Evolutionary conservation across 257 asterid genomes (phyloP).

Genomic region (Plectranthus barbatus): DNA sequence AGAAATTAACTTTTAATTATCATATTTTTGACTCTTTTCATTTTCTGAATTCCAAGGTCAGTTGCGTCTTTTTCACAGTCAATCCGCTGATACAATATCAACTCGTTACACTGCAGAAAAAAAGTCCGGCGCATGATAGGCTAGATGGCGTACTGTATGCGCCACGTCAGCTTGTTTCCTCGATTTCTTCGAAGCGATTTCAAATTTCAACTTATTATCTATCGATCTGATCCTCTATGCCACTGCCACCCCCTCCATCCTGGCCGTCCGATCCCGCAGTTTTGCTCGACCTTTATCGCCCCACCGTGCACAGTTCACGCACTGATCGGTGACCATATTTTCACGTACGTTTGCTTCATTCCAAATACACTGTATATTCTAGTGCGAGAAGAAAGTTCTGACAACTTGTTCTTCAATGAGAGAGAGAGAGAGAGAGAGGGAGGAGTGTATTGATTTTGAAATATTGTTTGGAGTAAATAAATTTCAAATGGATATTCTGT

Average conservation of each 20-base stretch:
- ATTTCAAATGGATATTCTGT: not conserved
- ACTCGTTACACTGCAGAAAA: slow-evolving; percentile 21
- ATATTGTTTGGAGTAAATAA: slow-evolving; percentile 14
- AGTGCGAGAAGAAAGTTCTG: slow-evolving; percentile 33
- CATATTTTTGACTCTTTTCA: no score
- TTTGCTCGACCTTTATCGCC: slow-evolving; percentile 2
- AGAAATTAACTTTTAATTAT: no score
- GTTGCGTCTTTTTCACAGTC: no score
- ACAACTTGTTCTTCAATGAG: slow-evolving; percentile 27
- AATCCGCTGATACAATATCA: not conserved
- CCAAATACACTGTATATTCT: slow-evolving; percentile 4
- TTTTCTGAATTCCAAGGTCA: no score
- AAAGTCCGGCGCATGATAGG: slow-evolving; percentile 12
- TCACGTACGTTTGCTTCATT: not conserved
- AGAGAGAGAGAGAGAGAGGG: slow-evolving; percentile 22
- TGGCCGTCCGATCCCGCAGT: slow-evolving; percentile 29
- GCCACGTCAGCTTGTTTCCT: slow-evolving; percentile 28
- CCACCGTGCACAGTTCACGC: no score
- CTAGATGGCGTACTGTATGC: slow-evolving; percentile 22
- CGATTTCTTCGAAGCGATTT: slow-evolving; percentile 23
- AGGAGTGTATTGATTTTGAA: slow-evolving; percentile 38
- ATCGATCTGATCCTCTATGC: slow-evolving; percentile 55
- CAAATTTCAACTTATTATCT: slow-evolving; percentile 33
- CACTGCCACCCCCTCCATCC: slow-evolving; percentile 17
- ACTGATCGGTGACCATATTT: not conserved